Conservation (phyloP, 78 protist genomes). For the Dictyostelium citrinum region DNA sequence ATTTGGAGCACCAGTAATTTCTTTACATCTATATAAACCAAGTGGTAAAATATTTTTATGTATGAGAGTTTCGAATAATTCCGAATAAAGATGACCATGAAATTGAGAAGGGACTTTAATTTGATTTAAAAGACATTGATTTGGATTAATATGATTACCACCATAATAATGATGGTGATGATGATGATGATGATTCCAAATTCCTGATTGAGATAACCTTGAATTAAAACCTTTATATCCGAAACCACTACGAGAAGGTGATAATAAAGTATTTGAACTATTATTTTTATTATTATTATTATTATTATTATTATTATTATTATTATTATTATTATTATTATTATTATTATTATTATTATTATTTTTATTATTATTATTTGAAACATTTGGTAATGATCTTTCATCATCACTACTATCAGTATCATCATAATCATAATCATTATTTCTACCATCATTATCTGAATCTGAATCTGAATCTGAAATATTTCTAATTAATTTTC, state of each 20-base stretch:
- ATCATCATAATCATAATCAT: not conserved
- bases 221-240: not conserved
- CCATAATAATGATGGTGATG: not conserved
- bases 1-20: slow-evolving; percentile 75
- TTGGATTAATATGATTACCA: not conserved
- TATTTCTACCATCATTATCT: not conserved
- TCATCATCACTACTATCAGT: not conserved
- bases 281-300: not conserved
- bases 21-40: slow-evolving; percentile 62
- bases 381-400: not conserved
- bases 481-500: not conserved
- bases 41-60: slow-evolving; percentile 53
- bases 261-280: not conserved
- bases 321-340: not conserved
- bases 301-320: no score
- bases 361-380: no score
- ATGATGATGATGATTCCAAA: not conserved
- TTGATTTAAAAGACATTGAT: slow-evolving; percentile 66
- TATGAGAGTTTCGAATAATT: slow-evolving; percentile 40
- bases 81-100: slow-evolving; percentile 58
- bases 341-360: not conserved
- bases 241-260: not conserved
- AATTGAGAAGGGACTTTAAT: slow-evolving; percentile 58
- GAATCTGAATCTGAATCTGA: not conserved
- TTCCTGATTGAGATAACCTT: not conserved